Conservation (phyloP, 2,329 filamentous ascomycete genomes). For the Fusarium subtropicale region DNA sequence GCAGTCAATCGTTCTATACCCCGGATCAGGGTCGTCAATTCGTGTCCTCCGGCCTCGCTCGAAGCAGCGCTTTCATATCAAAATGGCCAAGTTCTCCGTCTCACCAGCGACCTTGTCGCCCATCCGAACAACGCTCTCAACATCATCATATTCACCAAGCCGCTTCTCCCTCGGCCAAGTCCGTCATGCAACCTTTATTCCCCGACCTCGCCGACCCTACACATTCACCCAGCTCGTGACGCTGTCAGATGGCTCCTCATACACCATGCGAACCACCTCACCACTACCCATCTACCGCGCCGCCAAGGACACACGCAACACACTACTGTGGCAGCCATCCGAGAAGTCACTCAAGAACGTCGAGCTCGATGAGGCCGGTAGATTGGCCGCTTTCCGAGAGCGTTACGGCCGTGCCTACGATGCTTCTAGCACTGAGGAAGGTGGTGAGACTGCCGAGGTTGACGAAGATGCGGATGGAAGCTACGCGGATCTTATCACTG, state of each 20-base stretch:
- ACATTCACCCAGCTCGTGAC: slow-evolving; percentile 97
- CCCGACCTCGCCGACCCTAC: slow-evolving; percentile 91
- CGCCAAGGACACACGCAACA: slow-evolving; percentile 88
- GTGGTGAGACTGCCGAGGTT: slow-evolving; percentile 40
- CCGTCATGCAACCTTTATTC: slow-evolving; percentile 86
- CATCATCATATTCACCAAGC: slow-evolving; percentile 42
- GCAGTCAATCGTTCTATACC: slow-evolving; percentile 21
- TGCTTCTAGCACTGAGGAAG: slow-evolving; percentile 56
- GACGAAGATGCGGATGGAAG: slow-evolving; percentile 45
- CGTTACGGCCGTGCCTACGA: slow-evolving; percentile 90
- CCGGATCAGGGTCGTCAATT: slow-evolving; percentile 29
- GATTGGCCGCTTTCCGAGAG: slow-evolving; percentile 84
- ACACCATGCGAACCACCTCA: slow-evolving; percentile 80
- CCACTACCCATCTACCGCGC: slow-evolving; percentile 70
- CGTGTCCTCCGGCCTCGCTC: slow-evolving; percentile 11
- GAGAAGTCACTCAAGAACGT: slow-evolving; percentile 85
- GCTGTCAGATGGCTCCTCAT: slow-evolving; percentile 90
- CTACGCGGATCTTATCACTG: slow-evolving; percentile 61
- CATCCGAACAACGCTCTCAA: slow-evolving; percentile 47
- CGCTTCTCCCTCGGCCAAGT: slow-evolving; percentile 64
- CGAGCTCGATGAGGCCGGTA: slow-evolving; percentile 94
- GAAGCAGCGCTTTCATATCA: slow-evolving; percentile 1
- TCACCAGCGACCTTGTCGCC: slow-evolving; percentile 48
- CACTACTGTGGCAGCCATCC: slow-evolving; percentile 89
- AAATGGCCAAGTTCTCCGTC: slow-evolving; percentile 49